phyloP scores from a whole-genome alignment of 2,329 filamentous ascomycete species.

The Shiraia sp. region DNA sequence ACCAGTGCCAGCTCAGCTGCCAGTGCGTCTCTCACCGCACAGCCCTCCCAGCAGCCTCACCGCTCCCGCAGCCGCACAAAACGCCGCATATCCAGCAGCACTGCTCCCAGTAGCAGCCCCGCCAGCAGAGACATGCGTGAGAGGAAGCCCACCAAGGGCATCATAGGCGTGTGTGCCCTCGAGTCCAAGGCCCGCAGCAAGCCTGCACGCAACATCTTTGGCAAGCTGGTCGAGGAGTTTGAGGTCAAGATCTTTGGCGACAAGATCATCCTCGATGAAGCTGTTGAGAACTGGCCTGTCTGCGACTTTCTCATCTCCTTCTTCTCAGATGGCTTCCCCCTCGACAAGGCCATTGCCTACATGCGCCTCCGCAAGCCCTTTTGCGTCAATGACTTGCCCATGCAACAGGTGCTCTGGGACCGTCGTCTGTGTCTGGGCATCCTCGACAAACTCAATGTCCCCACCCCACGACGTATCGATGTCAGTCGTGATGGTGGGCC shows the following conservation, averaged over 20 bases:
- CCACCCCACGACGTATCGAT: slow-evolving; percentile 85
- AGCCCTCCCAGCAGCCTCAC: too few species aligned
- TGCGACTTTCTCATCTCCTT: slow-evolving; percentile 98
- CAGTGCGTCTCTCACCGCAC: slow-evolving; percentile 14
- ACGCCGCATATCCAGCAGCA: slow-evolving; percentile 79
- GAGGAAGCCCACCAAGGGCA: slow-evolving; percentile 57
- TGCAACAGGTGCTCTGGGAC: slow-evolving; percentile 98
- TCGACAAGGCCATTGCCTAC: slow-evolving; percentile 97
- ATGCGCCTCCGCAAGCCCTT: slow-evolving; percentile 91
- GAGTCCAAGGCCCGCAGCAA: slow-evolving; percentile 97
- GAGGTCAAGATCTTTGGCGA: slow-evolving; percentile 98
- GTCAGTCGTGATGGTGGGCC: slow-evolving; percentile 94
- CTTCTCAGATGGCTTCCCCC: slow-evolving; percentile 94
- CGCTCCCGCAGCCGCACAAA: slow-evolving; percentile 55
- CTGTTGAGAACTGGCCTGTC: slow-evolving; percentile 93
- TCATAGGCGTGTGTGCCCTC: slow-evolving; percentile 91
- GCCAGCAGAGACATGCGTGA: slow-evolving; percentile 65
- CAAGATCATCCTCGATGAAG: slow-evolving; percentile 97
- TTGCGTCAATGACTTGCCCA: slow-evolving; percentile 94
- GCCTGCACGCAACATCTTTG: slow-evolving; percentile 93
- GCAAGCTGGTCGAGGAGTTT: slow-evolving; percentile 89
- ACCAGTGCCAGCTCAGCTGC: slow-evolving; percentile 15
- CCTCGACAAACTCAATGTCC: slow-evolving; percentile 85
- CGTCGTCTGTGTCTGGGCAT: slow-evolving; percentile 85
- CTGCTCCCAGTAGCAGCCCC: slow-evolving; percentile 78